These are phyloP conservation scores for Simplicillium sp. DNA, from an alignment of 2,329 filamentous ascomycete genomes.

Conservation along the genomic window DNA sequence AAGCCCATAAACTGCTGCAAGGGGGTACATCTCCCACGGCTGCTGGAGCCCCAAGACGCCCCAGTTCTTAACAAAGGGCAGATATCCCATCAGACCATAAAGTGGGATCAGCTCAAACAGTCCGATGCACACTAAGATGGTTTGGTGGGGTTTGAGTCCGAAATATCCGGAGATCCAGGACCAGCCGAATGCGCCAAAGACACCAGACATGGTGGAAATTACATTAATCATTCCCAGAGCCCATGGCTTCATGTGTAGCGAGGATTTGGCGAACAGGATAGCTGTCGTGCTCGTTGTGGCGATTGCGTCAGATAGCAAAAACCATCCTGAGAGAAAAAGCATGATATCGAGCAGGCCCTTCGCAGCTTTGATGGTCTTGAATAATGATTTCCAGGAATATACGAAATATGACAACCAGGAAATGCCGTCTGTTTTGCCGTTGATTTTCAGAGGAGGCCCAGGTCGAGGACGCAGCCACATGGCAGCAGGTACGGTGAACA, in stretches of 20 bases:
- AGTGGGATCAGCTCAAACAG: constrained; percentile 89
- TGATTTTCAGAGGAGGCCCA: constrained; percentile 62
- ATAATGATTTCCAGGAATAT: constrained; percentile 82
- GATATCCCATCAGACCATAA: constrained; percentile 81
- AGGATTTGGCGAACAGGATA: constrained; percentile 90
- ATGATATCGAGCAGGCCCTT: constrained; percentile 63
- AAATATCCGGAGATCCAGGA: constrained; percentile 63
- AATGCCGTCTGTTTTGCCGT: constrained; percentile 23
- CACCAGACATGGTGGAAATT: constrained; percentile 74
- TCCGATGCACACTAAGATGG: constrained; percentile 82
- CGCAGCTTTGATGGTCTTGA: constrained; percentile 68
- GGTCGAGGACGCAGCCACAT: constrained; percentile 82
- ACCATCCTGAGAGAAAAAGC: constrained; percentile 82
- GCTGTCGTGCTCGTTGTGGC: constrained; percentile 92
- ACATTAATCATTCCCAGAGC: constrained; percentile 89
- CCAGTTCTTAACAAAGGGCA: constrained; percentile 66
- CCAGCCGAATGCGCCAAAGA: constrained; percentile 87
- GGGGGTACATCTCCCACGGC: constrained; percentile 92
- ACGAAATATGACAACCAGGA: constrained; percentile 61
- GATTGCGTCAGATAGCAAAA: constrained; percentile 86
- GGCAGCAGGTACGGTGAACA: constrained; percentile 82
- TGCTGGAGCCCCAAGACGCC: constrained; percentile 82
- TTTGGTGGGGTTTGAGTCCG: constrained; percentile 68
- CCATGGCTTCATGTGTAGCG: constrained; percentile 80
- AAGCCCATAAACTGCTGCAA: constrained; percentile 85